A percentile compares a stretch with the other conserved stretches of the same genome.
Evolutionary conservation across 176 grass and related monocot species (phyloP).

Genomic region (Poa pratensis): DNA sequence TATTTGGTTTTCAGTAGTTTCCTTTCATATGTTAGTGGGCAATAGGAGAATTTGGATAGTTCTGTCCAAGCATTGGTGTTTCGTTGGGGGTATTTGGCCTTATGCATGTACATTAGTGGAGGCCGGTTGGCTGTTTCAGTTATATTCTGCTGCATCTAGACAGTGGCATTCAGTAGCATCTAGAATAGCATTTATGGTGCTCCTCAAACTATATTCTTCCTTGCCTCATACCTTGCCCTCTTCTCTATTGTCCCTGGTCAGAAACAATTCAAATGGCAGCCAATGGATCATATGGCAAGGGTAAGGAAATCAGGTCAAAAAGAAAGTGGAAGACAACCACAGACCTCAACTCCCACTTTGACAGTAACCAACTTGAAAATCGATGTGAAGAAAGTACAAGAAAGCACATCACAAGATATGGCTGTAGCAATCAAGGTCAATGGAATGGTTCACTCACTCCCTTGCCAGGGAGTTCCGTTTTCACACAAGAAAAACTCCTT

Average conservation of each 20-base stretch:
- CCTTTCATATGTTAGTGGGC: not conserved
- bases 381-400: not conserved
- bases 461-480: not conserved
- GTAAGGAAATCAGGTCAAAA: slow-evolving; percentile 11
- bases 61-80: not conserved
- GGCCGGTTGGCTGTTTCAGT: not conserved
- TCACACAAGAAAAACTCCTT: not conserved
- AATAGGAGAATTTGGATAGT: not conserved
- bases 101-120: slow-evolving; percentile 2
- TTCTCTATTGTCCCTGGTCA: slow-evolving; percentile 1
- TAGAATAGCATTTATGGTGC: slow-evolving; percentile 5
- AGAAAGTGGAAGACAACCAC: slow-evolving; percentile 4
- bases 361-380: not conserved
- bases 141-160: not conserved
- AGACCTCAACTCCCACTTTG: not conserved
- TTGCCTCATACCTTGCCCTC: slow-evolving; percentile 8
- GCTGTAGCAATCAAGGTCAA: not conserved
- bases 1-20: not conserved
- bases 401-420: not conserved
- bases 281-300: not conserved
- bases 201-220: slow-evolving; percentile 18
- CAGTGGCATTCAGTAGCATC: not conserved
- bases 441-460: not conserved
- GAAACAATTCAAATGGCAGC: slow-evolving; percentile 1
- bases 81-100: not conserved